Evolutionary conservation across 2,329 filamentous ascomycete species (phyloP), one percentile per base, ranked within the genome.

Genomic region (Parascedosporium putredinis): DNA sequence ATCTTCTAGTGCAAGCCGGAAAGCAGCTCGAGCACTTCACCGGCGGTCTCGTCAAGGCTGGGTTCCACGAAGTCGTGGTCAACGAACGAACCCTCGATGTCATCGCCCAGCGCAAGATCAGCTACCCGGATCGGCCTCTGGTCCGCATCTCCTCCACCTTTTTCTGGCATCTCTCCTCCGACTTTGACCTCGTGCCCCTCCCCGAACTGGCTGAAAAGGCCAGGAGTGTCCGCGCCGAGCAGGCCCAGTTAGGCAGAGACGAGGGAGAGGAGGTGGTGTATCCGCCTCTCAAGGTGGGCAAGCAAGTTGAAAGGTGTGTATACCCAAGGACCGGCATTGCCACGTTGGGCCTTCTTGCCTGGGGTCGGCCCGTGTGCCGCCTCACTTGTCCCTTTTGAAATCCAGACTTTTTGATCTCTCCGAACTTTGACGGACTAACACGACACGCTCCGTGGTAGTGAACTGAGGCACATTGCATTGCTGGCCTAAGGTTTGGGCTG

Each of bases 11-110:
- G 5, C 78, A 81, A 58, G 78, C 78, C 2, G 78, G 78, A 51
- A 81, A 81, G 67, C 78, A 81, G 65, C 68, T 81, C 50, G 78
- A 81, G 67, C 73, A 81, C 64, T 62, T 78, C 47, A 80, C 77
- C 0, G 77, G 78, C 45, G 78, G 78, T 0, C 71, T 81, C 29
- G 67, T 81, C 62, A 80, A 79, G 60, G 78, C 78, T 1, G 78
- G 78, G 3, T 81, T 69, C 64, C 78, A 81, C 63, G 78, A 81
- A 66, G 78, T 81, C 0, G 73, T 78, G 2, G 74, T 81, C 52
- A 80, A 74, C 59, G 68, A 74, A 6, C 61, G 64, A 54, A 81
- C 78, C 0, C 52, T 76, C 2, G 65, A 65, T 10, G 69, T 70
- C 2, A 68, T 80, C 3, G 67, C 67, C 53, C 59, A 59, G 47